Evolutionary conservation across 78 protist species (phyloP).

Genomic region (Paratrimastix pyriformis): DNA sequence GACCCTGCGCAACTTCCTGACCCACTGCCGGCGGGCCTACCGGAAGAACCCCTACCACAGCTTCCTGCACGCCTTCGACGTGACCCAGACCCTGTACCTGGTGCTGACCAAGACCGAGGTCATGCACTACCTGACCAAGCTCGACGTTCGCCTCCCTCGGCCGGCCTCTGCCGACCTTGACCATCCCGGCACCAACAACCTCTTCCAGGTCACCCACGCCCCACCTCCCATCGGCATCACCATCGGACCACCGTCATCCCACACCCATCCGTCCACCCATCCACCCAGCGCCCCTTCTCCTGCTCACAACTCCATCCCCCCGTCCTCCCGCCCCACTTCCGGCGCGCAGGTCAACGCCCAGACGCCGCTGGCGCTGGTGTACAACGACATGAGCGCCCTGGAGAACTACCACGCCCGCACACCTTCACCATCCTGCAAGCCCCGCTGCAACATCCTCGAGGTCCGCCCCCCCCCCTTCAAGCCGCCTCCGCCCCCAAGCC

Average conservation of each 20-base stretch:
- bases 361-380: constrained; percentile 49
- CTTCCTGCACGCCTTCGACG: constrained; percentile 74
- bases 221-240: too few species aligned
- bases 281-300: too few species aligned
- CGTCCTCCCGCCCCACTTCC: too few species aligned
- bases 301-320: too few species aligned
- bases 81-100: constrained; percentile 46
- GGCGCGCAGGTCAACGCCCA: constrained; percentile 55
- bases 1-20: constrained; percentile 4
- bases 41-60: constrained; percentile 64
- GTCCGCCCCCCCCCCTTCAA: too few species aligned
- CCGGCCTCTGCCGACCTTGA: constrained; percentile 71
- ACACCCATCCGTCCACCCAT: too few species aligned
- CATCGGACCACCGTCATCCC: too few species aligned
- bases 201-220: too few species aligned
- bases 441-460: constrained; percentile 46
- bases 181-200: constrained; percentile 74
- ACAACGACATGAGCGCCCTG: constrained; percentile 62
- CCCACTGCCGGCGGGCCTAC: background rate
- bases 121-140: constrained; percentile 33
- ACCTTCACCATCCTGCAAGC: constrained; percentile 54
- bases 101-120: constrained; percentile 28
- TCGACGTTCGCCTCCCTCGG: constrained; percentile 48
- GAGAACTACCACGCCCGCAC: constrained; percentile 71
- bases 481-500: too few species aligned